Percentiles rank a stretch among this genome's conserved stretches.
Conservation (phyloP, 1,284 basidiomycete genomes). For the Phlebopus sp. region DNA sequence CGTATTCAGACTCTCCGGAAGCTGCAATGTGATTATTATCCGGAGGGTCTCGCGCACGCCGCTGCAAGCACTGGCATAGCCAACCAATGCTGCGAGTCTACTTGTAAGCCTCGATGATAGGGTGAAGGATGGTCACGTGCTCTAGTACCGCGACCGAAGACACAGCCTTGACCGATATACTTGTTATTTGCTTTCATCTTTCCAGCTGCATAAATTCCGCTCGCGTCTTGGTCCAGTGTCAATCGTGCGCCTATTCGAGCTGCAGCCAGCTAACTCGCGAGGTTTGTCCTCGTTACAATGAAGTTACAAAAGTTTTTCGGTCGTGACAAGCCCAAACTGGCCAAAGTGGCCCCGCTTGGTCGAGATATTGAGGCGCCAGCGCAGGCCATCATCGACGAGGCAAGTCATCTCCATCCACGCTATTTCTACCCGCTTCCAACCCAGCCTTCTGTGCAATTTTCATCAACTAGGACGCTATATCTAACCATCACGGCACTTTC, state of each 20-base stretch:
- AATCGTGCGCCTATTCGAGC: neutral
- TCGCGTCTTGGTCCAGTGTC: neutral
- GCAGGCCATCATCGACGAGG: conserved; percentile 26
- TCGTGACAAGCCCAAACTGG: conserved; percentile 44
- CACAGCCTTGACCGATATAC: conserved; percentile 26
- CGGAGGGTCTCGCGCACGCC: no score
- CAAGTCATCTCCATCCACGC: conserved; percentile 7
- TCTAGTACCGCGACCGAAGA: neutral
- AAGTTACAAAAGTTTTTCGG: conserved; percentile 46
- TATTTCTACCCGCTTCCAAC: neutral
- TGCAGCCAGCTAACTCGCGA: neutral
- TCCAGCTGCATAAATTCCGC: conserved; percentile 1
- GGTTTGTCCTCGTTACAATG: conserved; percentile 30
- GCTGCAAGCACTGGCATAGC: neutral
- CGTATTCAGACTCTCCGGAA: no score
- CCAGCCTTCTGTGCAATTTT: conserved; percentile 1
- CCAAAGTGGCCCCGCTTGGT: conserved; percentile 32
- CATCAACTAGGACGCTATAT: conserved; percentile 21
- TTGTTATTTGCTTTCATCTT: conserved; percentile 3
- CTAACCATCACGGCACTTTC: conserved; percentile 23
- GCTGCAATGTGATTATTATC: no score
- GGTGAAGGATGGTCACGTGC: conserved; percentile 1
- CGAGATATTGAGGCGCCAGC: conserved; percentile 33
- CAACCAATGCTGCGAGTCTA: no score
- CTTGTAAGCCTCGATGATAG: neutral